phyloP scores from a whole-genome alignment of 2,329 filamentous ascomycete genomes.

The Lachnellula subtilissima region DNA sequence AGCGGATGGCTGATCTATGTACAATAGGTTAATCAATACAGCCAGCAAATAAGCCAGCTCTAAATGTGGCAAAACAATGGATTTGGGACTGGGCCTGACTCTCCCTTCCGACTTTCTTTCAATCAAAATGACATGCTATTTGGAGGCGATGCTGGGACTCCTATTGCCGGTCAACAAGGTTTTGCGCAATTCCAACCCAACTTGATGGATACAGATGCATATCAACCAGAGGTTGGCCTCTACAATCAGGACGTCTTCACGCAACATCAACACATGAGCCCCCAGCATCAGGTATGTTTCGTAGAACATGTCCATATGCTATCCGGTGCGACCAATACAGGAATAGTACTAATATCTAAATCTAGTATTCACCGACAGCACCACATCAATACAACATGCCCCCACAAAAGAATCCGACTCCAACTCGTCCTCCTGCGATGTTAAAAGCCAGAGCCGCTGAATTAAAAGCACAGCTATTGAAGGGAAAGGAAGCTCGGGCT shows the following conservation, averaged over 20 bases:
- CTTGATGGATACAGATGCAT: constrained; percentile 15
- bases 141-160: constrained; percentile 4
- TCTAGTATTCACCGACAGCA: constrained; percentile 17
- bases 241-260: constrained; percentile 20
- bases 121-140: constrained; percentile 22
- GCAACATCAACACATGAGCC: constrained; percentile 22
- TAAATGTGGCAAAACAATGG: constrained; percentile 28
- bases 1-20: no score
- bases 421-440: constrained; percentile 18
- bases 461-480: constrained; percentile 30
- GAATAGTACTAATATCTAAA: constrained; percentile 13
- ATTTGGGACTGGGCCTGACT: constrained; percentile 26
- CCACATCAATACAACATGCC: constrained; percentile 16
- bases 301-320: neutral
- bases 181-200: constrained; percentile 16
- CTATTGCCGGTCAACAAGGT: constrained; percentile 14
- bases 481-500: constrained; percentile 19
- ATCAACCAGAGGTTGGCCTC: constrained; percentile 19
- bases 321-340: neutral
- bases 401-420: constrained; percentile 7
- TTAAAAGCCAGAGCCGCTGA: constrained; percentile 29
- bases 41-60: neutral
- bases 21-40: neutral
- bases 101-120: constrained; percentile 20
- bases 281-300: constrained; percentile 23